Evolutionary conservation across 495 filamentous ascomycete species (phyloP).

Genomic region (Arthonia radiata): DNA sequence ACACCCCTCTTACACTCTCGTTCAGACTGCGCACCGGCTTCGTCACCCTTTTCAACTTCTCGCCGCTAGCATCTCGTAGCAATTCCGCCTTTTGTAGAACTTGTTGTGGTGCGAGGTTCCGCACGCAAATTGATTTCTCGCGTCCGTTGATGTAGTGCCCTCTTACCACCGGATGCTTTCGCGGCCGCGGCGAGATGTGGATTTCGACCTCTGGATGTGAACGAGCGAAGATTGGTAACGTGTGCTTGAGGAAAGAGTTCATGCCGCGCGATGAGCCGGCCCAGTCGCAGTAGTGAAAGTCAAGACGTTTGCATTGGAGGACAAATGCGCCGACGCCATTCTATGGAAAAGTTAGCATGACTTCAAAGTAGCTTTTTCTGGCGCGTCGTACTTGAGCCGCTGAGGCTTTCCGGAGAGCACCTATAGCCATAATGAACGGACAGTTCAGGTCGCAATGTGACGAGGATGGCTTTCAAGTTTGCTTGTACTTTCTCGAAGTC

Average conservation of each 20-base stretch:
- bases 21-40: conserved; percentile 73
- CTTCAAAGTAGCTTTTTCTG: too few species aligned
- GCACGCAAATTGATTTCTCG: conserved; percentile 67
- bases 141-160: conserved; percentile 79
- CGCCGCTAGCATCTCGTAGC: conserved; percentile 60
- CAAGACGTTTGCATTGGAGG: conserved; percentile 82
- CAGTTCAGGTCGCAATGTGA: too few species aligned
- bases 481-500: too few species aligned
- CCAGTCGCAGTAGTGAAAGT: conserved; percentile 93
- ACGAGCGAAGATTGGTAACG: conserved; percentile 50
- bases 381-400: conserved; percentile 32
- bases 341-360: conserved; percentile 17
- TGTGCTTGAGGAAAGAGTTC: conserved; percentile 61
- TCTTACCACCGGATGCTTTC: conserved; percentile 64
- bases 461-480: too few species aligned
- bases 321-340: conserved; percentile 96
- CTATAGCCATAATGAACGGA: conserved; percentile 38
- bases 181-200: conserved; percentile 63
- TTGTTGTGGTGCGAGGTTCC: conserved; percentile 57
- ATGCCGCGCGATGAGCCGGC: conserved; percentile 79
- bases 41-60: conserved; percentile 55
- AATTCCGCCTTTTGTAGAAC: conserved; percentile 60
- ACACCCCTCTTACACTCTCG: conserved; percentile 81
- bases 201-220: conserved; percentile 78
- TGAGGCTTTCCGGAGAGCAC: conserved; percentile 31